Evolutionary conservation across 2,329 filamentous ascomycete genomes (phyloP).

Genomic region (Drechslera avenae): DNA sequence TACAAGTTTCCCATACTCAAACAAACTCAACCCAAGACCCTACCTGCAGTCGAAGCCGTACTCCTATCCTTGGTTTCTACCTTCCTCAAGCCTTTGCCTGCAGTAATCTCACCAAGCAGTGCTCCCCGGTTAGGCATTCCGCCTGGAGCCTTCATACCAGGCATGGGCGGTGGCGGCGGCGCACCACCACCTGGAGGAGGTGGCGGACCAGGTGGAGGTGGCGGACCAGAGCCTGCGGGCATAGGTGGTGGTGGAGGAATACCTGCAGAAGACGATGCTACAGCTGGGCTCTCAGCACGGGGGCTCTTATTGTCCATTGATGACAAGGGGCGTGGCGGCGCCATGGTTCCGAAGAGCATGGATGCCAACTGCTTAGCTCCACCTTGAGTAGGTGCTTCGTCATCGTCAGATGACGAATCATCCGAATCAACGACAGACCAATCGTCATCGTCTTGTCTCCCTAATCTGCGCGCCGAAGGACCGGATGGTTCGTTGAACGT

Average conservation of each 20-base stretch:
- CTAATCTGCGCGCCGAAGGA: slow-evolving; percentile 59
- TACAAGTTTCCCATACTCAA: neutral
- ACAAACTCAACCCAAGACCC: slow-evolving; percentile 57
- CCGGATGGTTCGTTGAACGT: slow-evolving; percentile 54
- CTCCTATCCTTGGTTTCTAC: slow-evolving; percentile 89
- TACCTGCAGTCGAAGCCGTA: slow-evolving; percentile 71
- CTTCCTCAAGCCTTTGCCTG: slow-evolving; percentile 81
- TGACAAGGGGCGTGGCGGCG: slow-evolving; percentile 83
- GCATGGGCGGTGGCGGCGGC: slow-evolving; percentile 52
- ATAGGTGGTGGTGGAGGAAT: slow-evolving; percentile 59
- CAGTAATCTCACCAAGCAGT: slow-evolving; percentile 81
- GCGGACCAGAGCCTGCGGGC: slow-evolving; percentile 50
- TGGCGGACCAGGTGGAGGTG: slow-evolving; percentile 57
- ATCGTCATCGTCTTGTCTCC: slow-evolving; percentile 70
- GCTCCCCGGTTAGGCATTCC: slow-evolving; percentile 55
- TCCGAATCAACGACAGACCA: slow-evolving; percentile 83
- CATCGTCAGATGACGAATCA: slow-evolving; percentile 70
- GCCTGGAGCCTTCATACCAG: slow-evolving; percentile 43
- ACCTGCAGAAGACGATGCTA: slow-evolving; percentile 50
- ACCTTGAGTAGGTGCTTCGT: slow-evolving; percentile 77
- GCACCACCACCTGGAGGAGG: slow-evolving; percentile 47
- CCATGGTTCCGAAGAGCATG: slow-evolving; percentile 97
- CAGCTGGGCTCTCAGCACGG: slow-evolving; percentile 49
- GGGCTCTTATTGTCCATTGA: slow-evolving; percentile 73
- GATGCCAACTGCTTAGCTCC: slow-evolving; percentile 92